Conservation (phyloP, 371 early-diverging fungal genomes). For the Gilbertella persicaria region DNA sequence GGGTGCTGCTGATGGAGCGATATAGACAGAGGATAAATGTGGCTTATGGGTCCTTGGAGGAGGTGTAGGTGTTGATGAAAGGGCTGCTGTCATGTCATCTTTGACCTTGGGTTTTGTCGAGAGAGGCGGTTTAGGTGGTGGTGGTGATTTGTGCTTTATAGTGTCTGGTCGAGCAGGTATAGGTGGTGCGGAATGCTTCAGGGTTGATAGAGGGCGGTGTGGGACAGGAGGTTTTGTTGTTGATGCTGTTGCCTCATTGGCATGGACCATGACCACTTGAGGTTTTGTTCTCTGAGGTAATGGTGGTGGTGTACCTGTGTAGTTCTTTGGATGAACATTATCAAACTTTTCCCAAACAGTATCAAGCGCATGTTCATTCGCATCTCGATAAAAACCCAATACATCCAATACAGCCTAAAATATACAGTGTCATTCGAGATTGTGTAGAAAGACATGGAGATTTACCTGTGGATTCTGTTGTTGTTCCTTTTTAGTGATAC, state of each 20-base stretch:
- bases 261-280: conserved; percentile 19
- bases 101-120: conserved; percentile 25
- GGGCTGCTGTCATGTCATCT: conserved; percentile 7
- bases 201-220: conserved; percentile 4
- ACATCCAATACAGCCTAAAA: conserved; percentile 84
- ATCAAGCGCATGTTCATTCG: conserved; percentile 63
- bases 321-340: conserved; percentile 48
- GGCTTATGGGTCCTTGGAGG: conserved; percentile 25
- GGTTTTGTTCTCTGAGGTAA: conserved; percentile 30
- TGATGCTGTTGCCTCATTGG: background rate
- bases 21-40: conserved; percentile 18
- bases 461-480: conserved; percentile 88
- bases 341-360: conserved; percentile 90
- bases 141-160: conserved; percentile 29
- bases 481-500: conserved; percentile 94
- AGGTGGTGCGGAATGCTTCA: conserved; percentile 28
- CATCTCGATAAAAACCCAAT: conserved; percentile 87
- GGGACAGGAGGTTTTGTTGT: conserved; percentile 20
- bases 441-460: background rate
- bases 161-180: conserved; percentile 32
- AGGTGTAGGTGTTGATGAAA: conserved; percentile 12
- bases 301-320: conserved; percentile 25
- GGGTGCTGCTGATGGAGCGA: conserved; percentile 31
- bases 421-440: background rate
- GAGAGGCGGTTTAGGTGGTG: conserved; percentile 37